Percentiles rank a stretch among this genome's conserved stretches.
Conservation (phyloP, 2,329 filamentous ascomycete genomes). For the Parastagonospora nodorum region DNA sequence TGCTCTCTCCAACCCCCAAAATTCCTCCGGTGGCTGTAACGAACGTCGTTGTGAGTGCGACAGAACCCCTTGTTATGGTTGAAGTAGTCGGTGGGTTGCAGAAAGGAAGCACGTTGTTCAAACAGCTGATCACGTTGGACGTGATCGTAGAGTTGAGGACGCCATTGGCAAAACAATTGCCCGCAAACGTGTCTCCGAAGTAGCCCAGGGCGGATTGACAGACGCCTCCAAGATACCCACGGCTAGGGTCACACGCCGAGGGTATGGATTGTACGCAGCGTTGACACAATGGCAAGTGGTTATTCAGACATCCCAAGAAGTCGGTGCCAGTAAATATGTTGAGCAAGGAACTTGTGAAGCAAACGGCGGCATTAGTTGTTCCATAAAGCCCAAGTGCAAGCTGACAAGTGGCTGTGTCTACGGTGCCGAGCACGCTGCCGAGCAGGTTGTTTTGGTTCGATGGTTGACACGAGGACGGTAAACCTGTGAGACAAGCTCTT, state of each 20-base stretch:
- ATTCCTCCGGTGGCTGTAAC: neutral
- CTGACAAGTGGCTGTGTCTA: neutral
- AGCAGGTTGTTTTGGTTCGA: neutral
- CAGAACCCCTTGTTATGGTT: neutral
- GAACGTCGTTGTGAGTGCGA: neutral
- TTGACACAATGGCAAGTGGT: neutral
- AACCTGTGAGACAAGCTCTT: neutral
- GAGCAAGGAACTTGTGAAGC: neutral
- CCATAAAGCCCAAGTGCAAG: neutral
- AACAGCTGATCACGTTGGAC: neutral
- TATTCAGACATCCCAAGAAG: neutral
- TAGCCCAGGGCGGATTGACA: neutral
- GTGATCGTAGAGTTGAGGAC: neutral
- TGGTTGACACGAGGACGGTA: neutral
- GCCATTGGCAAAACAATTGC: neutral
- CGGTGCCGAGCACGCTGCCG: neutral
- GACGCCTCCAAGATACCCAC: neutral
- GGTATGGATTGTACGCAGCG: neutral
- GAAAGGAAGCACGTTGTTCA: neutral
- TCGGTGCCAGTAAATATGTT: neutral
- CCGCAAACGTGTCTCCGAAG: neutral
- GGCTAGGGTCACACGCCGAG: neutral
- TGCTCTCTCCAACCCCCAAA: neutral
- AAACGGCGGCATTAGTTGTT: neutral
- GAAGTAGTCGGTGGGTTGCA: neutral